These are phyloP conservation scores for Oryza glaberrima DNA, from an alignment of 176 grass and related monocot genomes.

Conservation along the genomic window DNA sequence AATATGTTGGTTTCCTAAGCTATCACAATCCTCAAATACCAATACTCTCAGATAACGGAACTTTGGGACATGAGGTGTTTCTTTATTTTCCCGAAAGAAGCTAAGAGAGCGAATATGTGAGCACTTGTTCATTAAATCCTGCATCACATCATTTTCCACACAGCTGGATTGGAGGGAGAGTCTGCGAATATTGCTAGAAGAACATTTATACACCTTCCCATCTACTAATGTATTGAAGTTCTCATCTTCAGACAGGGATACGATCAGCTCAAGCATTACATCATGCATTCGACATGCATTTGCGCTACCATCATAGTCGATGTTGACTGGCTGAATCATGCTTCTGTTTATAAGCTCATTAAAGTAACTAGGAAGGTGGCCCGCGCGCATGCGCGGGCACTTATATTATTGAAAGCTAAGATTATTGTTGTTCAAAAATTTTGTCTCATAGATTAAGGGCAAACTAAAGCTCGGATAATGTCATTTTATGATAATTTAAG, in stretches of 20 bases:
- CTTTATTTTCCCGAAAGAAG: too few species aligned
- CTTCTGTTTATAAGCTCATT: too few species aligned
- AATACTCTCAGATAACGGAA: conserved; percentile 4
- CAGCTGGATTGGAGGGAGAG: background rate
- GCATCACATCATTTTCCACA: background rate
- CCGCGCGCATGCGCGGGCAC: too few species aligned
- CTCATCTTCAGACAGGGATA: background rate
- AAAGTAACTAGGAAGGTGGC: too few species aligned
- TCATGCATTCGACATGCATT: background rate
- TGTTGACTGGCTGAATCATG: background rate
- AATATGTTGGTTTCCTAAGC: background rate
- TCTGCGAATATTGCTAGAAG: background rate
- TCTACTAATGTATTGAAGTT: background rate
- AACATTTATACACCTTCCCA: background rate
- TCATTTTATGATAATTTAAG: too few species aligned
- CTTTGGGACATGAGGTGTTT: background rate
- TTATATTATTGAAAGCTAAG: too few species aligned
- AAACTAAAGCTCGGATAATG: too few species aligned
- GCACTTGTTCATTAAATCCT: too few species aligned
- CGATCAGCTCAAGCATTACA: conserved; percentile 26
- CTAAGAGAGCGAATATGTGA: too few species aligned
- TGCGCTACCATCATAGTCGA: background rate
- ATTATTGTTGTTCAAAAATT: too few species aligned
- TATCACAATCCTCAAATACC: rapidly evolving
- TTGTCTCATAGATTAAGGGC: too few species aligned